phyloP scores from a whole-genome alignment of 179 eudicot species.

The Silene coronaria region DNA sequence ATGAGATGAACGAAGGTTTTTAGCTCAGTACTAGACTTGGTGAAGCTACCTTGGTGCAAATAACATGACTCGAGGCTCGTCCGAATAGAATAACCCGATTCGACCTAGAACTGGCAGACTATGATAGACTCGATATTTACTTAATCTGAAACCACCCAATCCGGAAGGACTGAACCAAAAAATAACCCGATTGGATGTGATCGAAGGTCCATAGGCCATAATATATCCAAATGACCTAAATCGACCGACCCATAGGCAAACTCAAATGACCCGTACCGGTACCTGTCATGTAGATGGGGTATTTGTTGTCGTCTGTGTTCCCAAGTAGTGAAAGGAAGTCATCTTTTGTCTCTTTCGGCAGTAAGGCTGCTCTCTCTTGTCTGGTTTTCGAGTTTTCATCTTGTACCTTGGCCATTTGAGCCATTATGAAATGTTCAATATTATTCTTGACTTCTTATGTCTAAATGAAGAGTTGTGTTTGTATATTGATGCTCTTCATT shows the following conservation, averaged over 20 bases:
- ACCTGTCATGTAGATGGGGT: conserved; percentile 92
- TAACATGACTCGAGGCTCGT: not conserved
- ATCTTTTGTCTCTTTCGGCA: conserved; percentile 51
- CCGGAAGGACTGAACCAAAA: too few species aligned
- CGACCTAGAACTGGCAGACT: not conserved
- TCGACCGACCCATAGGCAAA: too few species aligned
- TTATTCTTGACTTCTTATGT: not conserved
- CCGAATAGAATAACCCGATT: not conserved
- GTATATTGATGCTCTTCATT: not conserved
- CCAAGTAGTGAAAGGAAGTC: conserved; percentile 69
- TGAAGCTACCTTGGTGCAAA: not conserved
- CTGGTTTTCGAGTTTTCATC: conserved; percentile 74
- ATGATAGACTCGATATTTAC: not conserved
- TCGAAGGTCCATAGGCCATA: too few species aligned
- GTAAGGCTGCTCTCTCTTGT: conserved; percentile 55
- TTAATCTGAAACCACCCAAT: too few species aligned
- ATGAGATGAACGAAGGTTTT: not conserved
- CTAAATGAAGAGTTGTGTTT: conserved; percentile 8
- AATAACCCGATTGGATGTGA: not conserved
- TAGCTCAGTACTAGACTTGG: not conserved
- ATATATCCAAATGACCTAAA: not conserved
- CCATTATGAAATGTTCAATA: conserved; percentile 1
- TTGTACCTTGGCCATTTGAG: conserved; percentile 34
- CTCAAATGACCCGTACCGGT: not conserved
- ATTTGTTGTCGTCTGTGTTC: conserved; percentile 46